These are phyloP conservation scores for Umbelopsis sp. DNA, from an alignment of 192 early-diverging fungal genomes.

Conservation along the genomic window DNA sequence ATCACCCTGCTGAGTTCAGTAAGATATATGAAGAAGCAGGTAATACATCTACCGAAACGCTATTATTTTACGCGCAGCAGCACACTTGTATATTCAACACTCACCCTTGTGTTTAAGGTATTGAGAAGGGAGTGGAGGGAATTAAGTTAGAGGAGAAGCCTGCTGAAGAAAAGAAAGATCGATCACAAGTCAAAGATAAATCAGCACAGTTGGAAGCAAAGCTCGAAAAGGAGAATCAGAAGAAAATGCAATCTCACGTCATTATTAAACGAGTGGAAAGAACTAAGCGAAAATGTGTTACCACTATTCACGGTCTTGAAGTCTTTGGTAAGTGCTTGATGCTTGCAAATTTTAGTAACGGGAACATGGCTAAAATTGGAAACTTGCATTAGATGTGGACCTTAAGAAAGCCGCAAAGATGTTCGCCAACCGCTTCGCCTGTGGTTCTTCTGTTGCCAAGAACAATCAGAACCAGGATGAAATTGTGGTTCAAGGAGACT, in stretches of 20 bases:
- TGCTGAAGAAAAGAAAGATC: constrained; percentile 54
- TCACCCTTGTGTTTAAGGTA: constrained; percentile 12
- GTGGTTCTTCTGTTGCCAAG: constrained; percentile 92
- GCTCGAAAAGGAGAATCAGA: constrained; percentile 71
- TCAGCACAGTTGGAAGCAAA: constrained; percentile 62
- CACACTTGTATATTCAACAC: no score
- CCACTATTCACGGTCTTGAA: constrained; percentile 82
- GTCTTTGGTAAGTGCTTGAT: constrained; percentile 70
- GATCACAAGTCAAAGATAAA: constrained; percentile 48
- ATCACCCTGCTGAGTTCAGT: constrained; percentile 61
- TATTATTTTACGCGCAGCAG: no score
- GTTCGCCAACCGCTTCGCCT: constrained; percentile 95
- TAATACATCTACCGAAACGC: neutral
- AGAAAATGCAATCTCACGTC: constrained; percentile 80
- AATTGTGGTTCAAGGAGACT: constrained; percentile 97
- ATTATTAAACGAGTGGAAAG: constrained; percentile 88
- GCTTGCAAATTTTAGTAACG: no score
- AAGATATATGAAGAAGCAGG: constrained; percentile 50
- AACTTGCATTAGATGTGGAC: constrained; percentile 71
- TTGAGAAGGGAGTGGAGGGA: constrained; percentile 30
- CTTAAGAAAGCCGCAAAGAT: constrained; percentile 96
- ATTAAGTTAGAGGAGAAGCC: constrained; percentile 31
- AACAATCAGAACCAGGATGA: constrained; percentile 92
- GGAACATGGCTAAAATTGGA: no score
- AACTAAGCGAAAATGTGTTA: constrained; percentile 93